Conservation (phyloP, 2,329 filamentous ascomycete genomes). For the Claviceps lovelessii region DNA sequence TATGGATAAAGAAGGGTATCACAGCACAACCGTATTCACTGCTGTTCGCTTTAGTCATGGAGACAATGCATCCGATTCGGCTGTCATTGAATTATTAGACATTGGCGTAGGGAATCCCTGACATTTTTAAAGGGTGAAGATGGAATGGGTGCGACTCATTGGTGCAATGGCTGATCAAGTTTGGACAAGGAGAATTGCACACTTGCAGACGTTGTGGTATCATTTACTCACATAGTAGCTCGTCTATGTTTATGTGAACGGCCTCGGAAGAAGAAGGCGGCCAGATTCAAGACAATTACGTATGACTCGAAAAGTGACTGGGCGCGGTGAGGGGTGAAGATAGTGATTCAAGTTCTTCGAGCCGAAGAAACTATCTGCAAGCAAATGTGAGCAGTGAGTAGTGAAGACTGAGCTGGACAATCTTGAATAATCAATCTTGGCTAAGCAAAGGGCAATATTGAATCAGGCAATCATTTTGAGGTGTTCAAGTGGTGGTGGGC, state of each 20-base stretch:
- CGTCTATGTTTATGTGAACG: neutral
- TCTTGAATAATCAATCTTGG: neutral
- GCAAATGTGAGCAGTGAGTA: neutral
- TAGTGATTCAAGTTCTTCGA: neutral
- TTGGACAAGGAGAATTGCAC: neutral
- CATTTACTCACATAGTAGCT: neutral
- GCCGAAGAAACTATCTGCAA: neutral
- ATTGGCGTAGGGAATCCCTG: neutral
- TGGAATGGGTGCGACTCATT: neutral
- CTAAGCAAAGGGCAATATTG: neutral
- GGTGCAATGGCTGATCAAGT: neutral
- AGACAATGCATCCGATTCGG: neutral
- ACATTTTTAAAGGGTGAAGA: neutral
- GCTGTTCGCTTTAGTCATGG: neutral
- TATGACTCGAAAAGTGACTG: neutral
- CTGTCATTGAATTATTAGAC: neutral
- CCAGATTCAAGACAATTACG: neutral
- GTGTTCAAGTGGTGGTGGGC: too few species aligned
- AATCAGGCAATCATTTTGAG: neutral
- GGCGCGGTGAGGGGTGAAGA: neutral
- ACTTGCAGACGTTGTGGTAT: neutral
- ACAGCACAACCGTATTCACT: neutral
- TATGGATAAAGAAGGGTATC: neutral
- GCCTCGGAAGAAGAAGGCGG: neutral
- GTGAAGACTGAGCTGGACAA: neutral